Evolutionary conservation across 169 alveolate genomes (phyloP).

Genomic region (Eimeria maxima): DNA sequence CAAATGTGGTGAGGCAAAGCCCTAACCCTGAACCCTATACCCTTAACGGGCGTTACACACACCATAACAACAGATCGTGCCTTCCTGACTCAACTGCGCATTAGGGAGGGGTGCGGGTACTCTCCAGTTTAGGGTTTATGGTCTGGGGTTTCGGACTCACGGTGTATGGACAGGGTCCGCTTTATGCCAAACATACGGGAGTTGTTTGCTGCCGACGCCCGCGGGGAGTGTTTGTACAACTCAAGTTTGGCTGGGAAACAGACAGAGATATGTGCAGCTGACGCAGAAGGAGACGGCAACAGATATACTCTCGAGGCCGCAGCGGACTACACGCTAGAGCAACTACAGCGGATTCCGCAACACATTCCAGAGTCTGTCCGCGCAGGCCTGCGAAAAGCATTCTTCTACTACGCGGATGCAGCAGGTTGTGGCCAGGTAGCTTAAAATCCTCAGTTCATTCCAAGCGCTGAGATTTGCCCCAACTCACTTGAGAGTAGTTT

Average conservation of each 20-base stretch:
- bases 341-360: neutral
- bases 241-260: neutral
- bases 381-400: conserved; percentile 14
- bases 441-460: neutral
- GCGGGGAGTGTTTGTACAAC: conserved; percentile 59
- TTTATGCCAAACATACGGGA: conserved; percentile 21
- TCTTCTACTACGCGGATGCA: neutral
- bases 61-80: neutral
- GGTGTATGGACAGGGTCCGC: conserved; percentile 16
- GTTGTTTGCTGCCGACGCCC: conserved; percentile 40
- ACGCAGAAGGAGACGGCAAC: neutral
- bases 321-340: conserved; percentile 20
- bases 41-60: neutral
- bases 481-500: too few species aligned
- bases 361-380: neutral
- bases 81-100: neutral
- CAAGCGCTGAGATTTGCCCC: neutral
- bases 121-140: neutral
- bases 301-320: conserved; percentile 40
- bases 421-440: conserved; percentile 49
- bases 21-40: neutral
- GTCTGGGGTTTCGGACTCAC: neutral
- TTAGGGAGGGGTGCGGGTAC: neutral
- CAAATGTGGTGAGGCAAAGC: conserved; percentile 43
- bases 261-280: neutral